Percentiles rank a stretch among this genome's conserved stretches.
These are phyloP conservation scores for Cryptosporidium meleagridis DNA, from an alignment of 169 alveolate species.

Conservation along the genomic window DNA sequence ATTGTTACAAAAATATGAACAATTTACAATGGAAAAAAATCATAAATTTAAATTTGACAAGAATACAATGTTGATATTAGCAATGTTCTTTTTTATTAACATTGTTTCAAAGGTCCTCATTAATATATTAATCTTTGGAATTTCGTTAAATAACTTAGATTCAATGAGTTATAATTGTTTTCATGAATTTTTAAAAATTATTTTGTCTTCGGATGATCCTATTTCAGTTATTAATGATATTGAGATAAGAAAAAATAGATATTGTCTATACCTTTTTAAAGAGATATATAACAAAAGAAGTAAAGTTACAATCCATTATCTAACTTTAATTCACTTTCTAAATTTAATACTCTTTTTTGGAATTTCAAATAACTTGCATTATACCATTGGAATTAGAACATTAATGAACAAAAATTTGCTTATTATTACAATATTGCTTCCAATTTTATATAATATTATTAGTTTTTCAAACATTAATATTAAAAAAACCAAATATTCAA, in stretches of 20 bases:
- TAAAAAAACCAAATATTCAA: not conserved
- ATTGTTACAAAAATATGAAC: not conserved
- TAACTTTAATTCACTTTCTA: not conserved
- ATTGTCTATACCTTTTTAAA: not conserved
- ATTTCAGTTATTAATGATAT: constrained; percentile 39
- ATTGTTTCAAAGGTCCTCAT: not conserved
- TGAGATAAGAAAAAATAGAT: constrained; percentile 21
- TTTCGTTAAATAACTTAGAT: not conserved
- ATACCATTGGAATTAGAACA: not conserved
- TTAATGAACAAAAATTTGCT: not conserved
- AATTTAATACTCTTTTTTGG: not conserved
- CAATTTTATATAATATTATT: not conserved
- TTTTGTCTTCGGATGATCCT: constrained; percentile 27
- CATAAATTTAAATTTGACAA: not conserved
- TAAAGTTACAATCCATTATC: not conserved
- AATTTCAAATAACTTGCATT: not conserved
- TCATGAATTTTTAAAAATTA: not conserved
- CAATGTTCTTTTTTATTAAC: not conserved
- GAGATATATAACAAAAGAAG: not conserved
- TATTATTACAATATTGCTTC: not conserved
- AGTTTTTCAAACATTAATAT: not conserved
- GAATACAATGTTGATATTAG: not conserved
- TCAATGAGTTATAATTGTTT: not conserved
- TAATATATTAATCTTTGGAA: not conserved
- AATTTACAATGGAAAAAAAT: not conserved